Percentiles rank a stretch among this genome's conserved stretches.
These are phyloP conservation scores for Laguncularia racemosa DNA, from an alignment of 345 rosid genomes.

Conservation along the genomic window DNA sequence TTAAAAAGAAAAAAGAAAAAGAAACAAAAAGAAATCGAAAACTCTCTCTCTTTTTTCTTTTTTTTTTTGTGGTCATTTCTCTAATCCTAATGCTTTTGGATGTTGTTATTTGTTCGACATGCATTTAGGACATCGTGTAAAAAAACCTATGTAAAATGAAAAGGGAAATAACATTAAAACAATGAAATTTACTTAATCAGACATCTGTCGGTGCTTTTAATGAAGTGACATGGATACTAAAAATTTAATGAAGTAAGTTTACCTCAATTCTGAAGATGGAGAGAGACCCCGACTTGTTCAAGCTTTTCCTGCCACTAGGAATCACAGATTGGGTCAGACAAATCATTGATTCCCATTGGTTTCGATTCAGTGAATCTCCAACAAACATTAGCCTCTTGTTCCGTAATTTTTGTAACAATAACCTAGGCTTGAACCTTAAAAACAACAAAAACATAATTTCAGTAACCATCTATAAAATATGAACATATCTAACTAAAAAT, in stretches of 20 bases:
- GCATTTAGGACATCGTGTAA: no score
- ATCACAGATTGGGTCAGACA: slow-evolving; percentile 84
- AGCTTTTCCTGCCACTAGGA: slow-evolving; percentile 58
- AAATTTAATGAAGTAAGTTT: neutral
- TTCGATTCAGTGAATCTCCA: slow-evolving; percentile 92
- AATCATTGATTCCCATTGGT: slow-evolving; percentile 99
- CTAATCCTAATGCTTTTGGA: no score
- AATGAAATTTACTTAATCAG: neutral
- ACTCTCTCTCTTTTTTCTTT: no score
- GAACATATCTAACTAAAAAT: neutral
- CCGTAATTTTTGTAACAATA: slow-evolving; percentile 72
- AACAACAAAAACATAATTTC: no score
- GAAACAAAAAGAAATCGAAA: no score
- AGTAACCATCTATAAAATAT: no score
- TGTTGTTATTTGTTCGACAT: no score
- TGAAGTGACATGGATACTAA: no score
- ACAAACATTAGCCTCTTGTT: slow-evolving; percentile 96
- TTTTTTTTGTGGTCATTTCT: no score
- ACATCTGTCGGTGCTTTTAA: neutral
- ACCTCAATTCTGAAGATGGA: slow-evolving; percentile 74
- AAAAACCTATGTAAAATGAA: no score
- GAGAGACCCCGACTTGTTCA: slow-evolving; percentile 55
- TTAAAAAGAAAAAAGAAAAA: no score
- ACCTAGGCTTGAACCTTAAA: slow-evolving; percentile 58
- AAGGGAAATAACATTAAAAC: neutral